Evolutionary conservation across 2,329 filamentous ascomycete genomes (phyloP), one percentile per base, ranked within the genome.

Genomic region (Diaporthe nobilis): DNA sequence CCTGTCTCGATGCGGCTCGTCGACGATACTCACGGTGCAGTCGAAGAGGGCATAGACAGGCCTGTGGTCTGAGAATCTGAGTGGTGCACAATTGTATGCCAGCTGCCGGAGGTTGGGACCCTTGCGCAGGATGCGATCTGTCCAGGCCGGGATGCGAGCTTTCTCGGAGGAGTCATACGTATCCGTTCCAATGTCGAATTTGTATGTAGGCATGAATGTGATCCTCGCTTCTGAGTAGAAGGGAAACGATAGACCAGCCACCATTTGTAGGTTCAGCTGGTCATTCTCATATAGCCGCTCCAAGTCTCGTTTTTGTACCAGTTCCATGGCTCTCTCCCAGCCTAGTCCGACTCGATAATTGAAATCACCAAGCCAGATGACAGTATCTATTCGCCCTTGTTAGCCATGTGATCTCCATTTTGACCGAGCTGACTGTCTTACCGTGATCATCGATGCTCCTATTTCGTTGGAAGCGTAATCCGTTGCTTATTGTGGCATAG

Each of bases 311-410:
- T 90, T 89, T 79, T 93, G 90, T 73, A 98, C 91, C 13, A 98
- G 86, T 44, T 92, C 90, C 78, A 94, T 93, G 10, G 95, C 94
- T 76, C 90, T 92, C 53, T 98, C 95, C 78, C 95, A 92, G 60
- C 89, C 90, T 75, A 98, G 88, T 1, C 96, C 96, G 80, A 99
- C 98, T 25, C 97, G 93, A 84, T 99, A 99, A 82, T 99, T 99
- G 87, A 99, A 99, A 83, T 99, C 97, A 7, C 97, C 97, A 57
- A 98, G 90, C 96, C 97, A 99, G 72, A 98, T 93, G 49, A 98
- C 93, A 31, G 94, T 90, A 79, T 93, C 91, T 89, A 60, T 37
- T 49, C 55, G 47, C 25, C 77, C 51, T 77, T 25, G 78, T 82
- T 78, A 84, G 79, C 44, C 61, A 8, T n/a, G 20, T 15, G n/a